Evolutionary conservation across 208 protist species (phyloP).

Genomic region (Trypanosoma lewisi): DNA sequence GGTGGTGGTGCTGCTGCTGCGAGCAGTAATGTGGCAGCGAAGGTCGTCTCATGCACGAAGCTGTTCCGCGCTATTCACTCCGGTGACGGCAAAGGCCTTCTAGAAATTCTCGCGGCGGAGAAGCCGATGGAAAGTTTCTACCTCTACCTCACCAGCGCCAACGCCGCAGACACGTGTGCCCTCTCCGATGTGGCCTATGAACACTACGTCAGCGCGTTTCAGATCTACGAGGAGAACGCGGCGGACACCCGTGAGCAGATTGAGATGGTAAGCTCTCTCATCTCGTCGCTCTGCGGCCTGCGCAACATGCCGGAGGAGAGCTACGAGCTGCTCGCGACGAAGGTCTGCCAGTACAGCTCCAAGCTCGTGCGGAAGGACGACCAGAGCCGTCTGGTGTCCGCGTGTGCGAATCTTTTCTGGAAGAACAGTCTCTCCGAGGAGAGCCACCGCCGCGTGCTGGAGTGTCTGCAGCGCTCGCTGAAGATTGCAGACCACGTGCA

Average conservation of each 20-base stretch:
- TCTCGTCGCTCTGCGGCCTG: constrained; percentile 59
- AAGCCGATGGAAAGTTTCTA: constrained; percentile 55
- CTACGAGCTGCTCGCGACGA: constrained; percentile 91
- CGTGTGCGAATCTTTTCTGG: constrained; percentile 91
- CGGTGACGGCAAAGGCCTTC: constrained; percentile 75
- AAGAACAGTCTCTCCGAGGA: constrained; percentile 51
- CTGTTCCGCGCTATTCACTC: constrained; percentile 50
- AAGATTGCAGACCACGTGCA: constrained; percentile 92
- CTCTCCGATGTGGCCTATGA: constrained; percentile 86
- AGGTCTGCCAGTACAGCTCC: constrained; percentile 86
- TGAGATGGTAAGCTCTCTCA: constrained; percentile 66
- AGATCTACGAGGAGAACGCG: constrained; percentile 94
- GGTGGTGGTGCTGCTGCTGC: no score
- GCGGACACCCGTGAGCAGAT: constrained; percentile 83
- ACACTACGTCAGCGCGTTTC: constrained; percentile 87
- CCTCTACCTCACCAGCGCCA: constrained; percentile 85
- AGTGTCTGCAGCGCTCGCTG: constrained; percentile 92
- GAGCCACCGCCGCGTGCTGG: constrained; percentile 74
- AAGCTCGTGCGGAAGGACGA: constrained; percentile 92
- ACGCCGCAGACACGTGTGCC: constrained; percentile 76
- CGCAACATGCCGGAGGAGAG: constrained; percentile 74
- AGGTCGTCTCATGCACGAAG: constrained; percentile 22
- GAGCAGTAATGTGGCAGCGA: background rate
- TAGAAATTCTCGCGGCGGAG: constrained; percentile 60
- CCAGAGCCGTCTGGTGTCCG: constrained; percentile 82